Evolutionary conservation across 2,329 filamentous ascomycete species (phyloP), one percentile per base, ranked within the genome.

Genomic region (Clonostachys sp.): DNA sequence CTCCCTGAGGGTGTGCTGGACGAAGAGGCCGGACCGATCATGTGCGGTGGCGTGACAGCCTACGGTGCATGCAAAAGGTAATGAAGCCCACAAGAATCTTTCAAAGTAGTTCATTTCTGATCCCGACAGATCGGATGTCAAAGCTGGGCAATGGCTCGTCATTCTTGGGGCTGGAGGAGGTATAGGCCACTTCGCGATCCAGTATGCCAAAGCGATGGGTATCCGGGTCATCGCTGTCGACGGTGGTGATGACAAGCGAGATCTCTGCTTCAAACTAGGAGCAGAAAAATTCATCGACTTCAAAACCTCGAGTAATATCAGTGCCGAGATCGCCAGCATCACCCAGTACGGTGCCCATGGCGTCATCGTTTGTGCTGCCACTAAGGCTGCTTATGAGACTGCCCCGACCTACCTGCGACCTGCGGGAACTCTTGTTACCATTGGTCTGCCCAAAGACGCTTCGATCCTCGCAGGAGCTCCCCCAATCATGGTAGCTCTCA

Each of bases 81-180:
- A 24, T 8, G 24, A 24, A 24, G 24, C 24, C 24, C 24, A 8
- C 24, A 24, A 39, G 9, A 14, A 39, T 39, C 12, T 3, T 17
- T 14, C 36, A 39, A 2, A 14, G 7, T 14, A 39, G 36, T 39
- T 39, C 36, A 14, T 14, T 14, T 39, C 36, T 39, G 36, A 39
- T 17, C 36, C 16, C 10, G 6, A 17, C 9, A 39, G 36, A 17
- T 39, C 36, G 36, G 9, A 14, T 39, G 24, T 42, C 10, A 16
- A 35, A 16, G 20, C 33, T 1, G 46, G 46, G 9, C 40, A 48
- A 30, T 44, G 42, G 41, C 34, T 48, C n/a, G 46, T 33, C 20
- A 48, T 48, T 14, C 34, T 48, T 12, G 46, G 46, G 4, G 36
- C 30, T 34, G 46, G 46, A 44, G 46, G 46, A n/a, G 46, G 46